A percentile compares a stretch with the other conserved stretches of the same genome.
Conservation (phyloP, 495 filamentous ascomycete species). For the Neurospora sp. region DNA sequence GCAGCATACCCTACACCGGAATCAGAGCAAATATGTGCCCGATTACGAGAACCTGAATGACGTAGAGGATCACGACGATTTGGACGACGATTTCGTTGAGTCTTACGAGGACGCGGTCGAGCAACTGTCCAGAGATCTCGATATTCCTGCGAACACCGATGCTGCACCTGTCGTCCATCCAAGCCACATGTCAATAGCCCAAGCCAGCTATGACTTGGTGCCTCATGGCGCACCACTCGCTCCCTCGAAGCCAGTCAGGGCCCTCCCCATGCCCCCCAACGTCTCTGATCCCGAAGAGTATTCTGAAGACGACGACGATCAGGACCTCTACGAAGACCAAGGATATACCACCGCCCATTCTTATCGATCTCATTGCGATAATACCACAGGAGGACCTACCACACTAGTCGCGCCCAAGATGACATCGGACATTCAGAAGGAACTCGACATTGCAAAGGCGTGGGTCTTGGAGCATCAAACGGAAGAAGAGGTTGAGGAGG, state of each 20-base stretch:
- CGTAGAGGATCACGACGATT: slow-evolving; percentile 13
- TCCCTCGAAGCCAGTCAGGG: slow-evolving; percentile 8
- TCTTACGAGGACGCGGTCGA: slow-evolving; percentile 36
- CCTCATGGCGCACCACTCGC: not conserved
- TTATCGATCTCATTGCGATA: slow-evolving; percentile 61
- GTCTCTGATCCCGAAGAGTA: slow-evolving; percentile 58
- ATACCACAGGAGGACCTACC: slow-evolving; percentile 61
- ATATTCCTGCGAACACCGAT: slow-evolving; percentile 1
- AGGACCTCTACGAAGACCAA: slow-evolving; percentile 72
- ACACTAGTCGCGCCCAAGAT: slow-evolving; percentile 63
- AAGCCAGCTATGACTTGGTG: slow-evolving; percentile 1
- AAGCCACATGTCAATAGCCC: not conserved
- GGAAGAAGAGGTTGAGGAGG: slow-evolving; percentile 63
- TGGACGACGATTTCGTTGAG: slow-evolving; percentile 27
- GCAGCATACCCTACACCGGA: slow-evolving; percentile 16
- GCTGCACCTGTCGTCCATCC: not conserved
- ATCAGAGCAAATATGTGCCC: slow-evolving; percentile 21
- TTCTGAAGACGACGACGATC: slow-evolving; percentile 66
- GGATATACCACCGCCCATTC: slow-evolving; percentile 71
- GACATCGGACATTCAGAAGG: slow-evolving; percentile 48
- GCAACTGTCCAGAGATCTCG: slow-evolving; percentile 14
- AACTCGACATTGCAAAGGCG: slow-evolving; percentile 58
- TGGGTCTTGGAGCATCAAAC: slow-evolving; percentile 50
- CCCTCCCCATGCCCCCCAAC: slow-evolving; percentile 6
- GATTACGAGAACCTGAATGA: slow-evolving; percentile 13